phyloP scores from a whole-genome alignment of 305 asterid genomes.

The Ajuga reptans region DNA sequence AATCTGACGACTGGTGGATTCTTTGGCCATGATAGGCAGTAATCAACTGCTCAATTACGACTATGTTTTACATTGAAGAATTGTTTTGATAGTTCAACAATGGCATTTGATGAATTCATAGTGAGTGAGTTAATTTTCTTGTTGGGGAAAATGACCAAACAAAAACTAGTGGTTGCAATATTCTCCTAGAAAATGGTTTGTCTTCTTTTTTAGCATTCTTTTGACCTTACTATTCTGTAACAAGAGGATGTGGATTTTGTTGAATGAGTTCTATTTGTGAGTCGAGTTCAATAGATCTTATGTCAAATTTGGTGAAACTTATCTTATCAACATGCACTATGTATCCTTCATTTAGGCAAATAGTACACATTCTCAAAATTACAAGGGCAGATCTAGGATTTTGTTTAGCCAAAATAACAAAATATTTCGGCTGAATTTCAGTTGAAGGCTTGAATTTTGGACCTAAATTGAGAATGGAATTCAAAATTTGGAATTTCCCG shows the following conservation, averaged over 20 bases:
- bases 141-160: neutral
- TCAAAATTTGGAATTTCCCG: too few relatives aligned
- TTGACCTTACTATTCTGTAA: neutral
- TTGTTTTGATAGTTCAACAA: neutral
- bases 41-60: neutral
- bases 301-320: too few relatives aligned
- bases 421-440: too few relatives aligned
- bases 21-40: neutral
- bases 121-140: neutral
- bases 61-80: neutral
- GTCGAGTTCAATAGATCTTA: too few relatives aligned
- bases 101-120: neutral
- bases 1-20: conserved; percentile 27
- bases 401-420: too few relatives aligned
- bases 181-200: neutral
- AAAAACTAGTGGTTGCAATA: neutral
- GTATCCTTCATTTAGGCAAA: too few relatives aligned
- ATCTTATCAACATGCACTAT: too few relatives aligned
- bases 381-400: too few relatives aligned
- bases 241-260: neutral
- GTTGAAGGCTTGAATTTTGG: too few relatives aligned
- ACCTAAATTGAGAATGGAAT: too few relatives aligned
- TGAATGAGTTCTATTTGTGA: too few relatives aligned
- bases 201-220: neutral
- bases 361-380: too few relatives aligned